Conservation (phyloP, 495 filamentous ascomycete genomes). For the Lepidopterella palustris region DNA sequence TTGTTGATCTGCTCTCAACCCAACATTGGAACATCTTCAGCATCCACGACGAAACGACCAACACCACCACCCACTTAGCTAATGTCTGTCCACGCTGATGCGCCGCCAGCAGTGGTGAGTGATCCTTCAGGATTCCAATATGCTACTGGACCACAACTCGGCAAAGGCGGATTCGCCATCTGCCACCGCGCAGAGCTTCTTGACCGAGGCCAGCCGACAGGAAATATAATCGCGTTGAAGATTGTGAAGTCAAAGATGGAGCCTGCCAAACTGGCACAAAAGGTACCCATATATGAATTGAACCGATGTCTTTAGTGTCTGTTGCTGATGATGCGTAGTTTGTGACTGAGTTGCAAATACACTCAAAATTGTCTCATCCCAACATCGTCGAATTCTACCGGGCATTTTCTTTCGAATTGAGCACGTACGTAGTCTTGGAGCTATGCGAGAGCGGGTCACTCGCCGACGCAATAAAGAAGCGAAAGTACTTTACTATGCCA, state of each 20-base stretch:
- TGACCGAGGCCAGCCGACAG: constrained; percentile 45
- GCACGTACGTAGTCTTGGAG: constrained; percentile 91
- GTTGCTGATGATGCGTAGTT: constrained; percentile 58
- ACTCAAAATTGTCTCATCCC: constrained; percentile 91
- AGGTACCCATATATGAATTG: constrained; percentile 49
- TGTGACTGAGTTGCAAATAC: constrained; percentile 93
- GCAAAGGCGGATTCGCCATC: constrained; percentile 92
- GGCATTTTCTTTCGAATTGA: constrained; percentile 81
- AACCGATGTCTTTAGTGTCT: not conserved
- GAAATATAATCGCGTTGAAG: constrained; percentile 73
- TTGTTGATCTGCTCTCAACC: constrained; percentile 18
- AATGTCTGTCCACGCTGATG: constrained; percentile 41
- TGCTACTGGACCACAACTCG: constrained; percentile 72
- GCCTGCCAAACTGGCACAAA: constrained; percentile 75
- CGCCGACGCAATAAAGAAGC: constrained; percentile 92
- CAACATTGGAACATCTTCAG: constrained; percentile 6
- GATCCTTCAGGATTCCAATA: constrained; percentile 78
- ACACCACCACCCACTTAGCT: constrained; percentile 2
- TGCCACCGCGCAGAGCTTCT: constrained; percentile 72
- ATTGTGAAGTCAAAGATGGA: constrained; percentile 86
- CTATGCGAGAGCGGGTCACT: constrained; percentile 94
- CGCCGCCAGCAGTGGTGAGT: constrained; percentile 59
- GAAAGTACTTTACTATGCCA: constrained; percentile 78
- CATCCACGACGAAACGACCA: constrained; percentile 12
- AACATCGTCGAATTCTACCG: constrained; percentile 93